Evolutionary conservation across 306 rosid species (phyloP).

Genomic region (Argentina anserina): DNA sequence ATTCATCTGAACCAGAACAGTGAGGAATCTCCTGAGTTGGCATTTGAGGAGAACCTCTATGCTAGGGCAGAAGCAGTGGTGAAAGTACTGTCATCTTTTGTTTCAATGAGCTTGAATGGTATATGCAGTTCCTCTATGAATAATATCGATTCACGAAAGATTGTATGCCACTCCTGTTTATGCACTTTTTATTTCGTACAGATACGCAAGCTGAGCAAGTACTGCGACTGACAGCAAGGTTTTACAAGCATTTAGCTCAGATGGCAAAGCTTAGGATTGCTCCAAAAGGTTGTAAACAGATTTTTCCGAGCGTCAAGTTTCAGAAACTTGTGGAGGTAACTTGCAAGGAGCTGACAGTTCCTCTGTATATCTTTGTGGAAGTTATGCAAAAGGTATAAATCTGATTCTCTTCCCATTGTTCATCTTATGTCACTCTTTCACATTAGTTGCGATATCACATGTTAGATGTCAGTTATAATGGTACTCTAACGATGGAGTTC

Average conservation of each 20-base stretch:
- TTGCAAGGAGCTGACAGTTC: slow-evolving; percentile 38
- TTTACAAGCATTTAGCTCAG: slow-evolving; percentile 40
- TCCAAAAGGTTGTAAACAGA: slow-evolving; percentile 40
- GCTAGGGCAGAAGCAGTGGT: slow-evolving; percentile 34
- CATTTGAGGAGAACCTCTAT: slow-evolving; percentile 38
- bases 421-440: not conserved
- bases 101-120: slow-evolving; percentile 34
- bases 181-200: slow-evolving; percentile 14
- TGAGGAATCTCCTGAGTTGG: slow-evolving; percentile 17
- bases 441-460: not conserved
- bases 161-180: not conserved
- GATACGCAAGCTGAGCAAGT: slow-evolving; percentile 36
- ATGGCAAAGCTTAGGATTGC: slow-evolving; percentile 41
- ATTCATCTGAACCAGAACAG: slow-evolving; percentile 18
- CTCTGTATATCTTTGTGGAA: slow-evolving; percentile 30
- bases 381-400: slow-evolving; percentile 29
- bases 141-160: not conserved
- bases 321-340: slow-evolving; percentile 43
- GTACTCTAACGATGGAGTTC: not conserved
- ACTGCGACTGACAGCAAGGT: slow-evolving; percentile 31
- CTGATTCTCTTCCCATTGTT: not conserved
- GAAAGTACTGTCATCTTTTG: slow-evolving; percentile 35
- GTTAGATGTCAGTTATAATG: not conserved
- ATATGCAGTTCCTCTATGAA: slow-evolving; percentile 4
- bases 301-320: slow-evolving; percentile 31